These are phyloP conservation scores for Panaeolus cyanescens DNA, from an alignment of 768 basidiomycete species.

Conservation along the genomic window DNA sequence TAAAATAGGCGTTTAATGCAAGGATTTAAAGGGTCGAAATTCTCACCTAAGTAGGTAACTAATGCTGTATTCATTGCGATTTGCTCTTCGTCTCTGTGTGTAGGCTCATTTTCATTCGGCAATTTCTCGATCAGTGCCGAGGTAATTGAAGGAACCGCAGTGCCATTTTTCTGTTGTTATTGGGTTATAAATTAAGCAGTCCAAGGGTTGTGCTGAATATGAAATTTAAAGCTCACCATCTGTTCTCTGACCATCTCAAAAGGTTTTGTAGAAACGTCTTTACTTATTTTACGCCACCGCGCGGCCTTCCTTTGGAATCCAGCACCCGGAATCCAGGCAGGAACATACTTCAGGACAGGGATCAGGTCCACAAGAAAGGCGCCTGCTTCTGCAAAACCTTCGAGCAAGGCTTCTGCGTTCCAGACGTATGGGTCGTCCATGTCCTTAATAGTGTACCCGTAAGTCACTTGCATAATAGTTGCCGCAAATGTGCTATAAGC, in stretches of 20 bases:
- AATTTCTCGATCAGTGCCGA: not conserved
- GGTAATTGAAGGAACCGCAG: not conserved
- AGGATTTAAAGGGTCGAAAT: too few species aligned
- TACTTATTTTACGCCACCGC: slow-evolving; percentile 19
- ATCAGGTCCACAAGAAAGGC: slow-evolving; percentile 32
- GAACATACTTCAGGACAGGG: slow-evolving; percentile 32
- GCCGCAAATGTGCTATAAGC: slow-evolving; percentile 16
- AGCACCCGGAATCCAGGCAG: slow-evolving; percentile 36
- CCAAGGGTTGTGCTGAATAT: too few species aligned
- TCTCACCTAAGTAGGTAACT: not conserved
- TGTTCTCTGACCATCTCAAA: slow-evolving; percentile 17
- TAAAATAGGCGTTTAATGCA: too few species aligned
- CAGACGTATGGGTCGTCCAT: slow-evolving; percentile 29
- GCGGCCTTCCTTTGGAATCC: slow-evolving; percentile 34
- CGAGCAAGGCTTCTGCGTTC: slow-evolving; percentile 19
- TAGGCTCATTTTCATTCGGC: not conserved
- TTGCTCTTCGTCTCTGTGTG: not conserved
- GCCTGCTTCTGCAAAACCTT: slow-evolving; percentile 20
- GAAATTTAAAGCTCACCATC: too few species aligned
- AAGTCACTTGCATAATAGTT: slow-evolving; percentile 26
- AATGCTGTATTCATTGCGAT: not conserved
- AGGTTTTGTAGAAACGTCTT: slow-evolving; percentile 22
- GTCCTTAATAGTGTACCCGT: slow-evolving; percentile 26
- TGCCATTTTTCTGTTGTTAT: not conserved
- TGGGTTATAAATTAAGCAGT: too few species aligned